phyloP scores from a whole-genome alignment of 2,329 filamentous ascomycete genomes.

The Exophiala calicioides region DNA sequence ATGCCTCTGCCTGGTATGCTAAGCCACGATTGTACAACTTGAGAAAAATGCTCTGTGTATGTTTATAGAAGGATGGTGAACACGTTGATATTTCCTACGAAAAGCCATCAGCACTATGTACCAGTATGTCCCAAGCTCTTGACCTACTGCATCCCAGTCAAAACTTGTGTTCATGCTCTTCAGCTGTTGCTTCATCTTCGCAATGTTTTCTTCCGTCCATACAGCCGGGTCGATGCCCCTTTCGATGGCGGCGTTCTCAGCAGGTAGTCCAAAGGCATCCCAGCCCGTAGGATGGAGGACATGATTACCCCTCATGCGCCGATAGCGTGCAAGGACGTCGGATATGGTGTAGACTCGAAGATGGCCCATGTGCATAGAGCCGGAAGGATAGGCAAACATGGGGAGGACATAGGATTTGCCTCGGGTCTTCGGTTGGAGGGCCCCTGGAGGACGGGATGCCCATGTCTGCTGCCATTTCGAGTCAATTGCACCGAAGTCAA shows the following conservation, averaged over 20 bases:
- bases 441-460: conserved; percentile 30
- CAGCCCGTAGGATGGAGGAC: conserved; percentile 91
- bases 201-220: conserved; percentile 81
- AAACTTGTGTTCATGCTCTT: conserved; percentile 76
- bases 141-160: conserved; percentile 76
- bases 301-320: conserved; percentile 69
- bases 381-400: conserved; percentile 94
- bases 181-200: conserved; percentile 80
- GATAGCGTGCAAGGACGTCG: conserved; percentile 77
- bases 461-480: conserved; percentile 58
- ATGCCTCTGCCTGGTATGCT: conserved; percentile 78
- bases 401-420: conserved; percentile 70
- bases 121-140: conserved; percentile 23
- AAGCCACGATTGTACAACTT: conserved; percentile 72
- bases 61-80: conserved; percentile 82
- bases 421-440: conserved; percentile 13
- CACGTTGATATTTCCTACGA: conserved; percentile 78
- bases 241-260: conserved; percentile 88
- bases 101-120: conserved; percentile 33
- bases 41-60: conserved; percentile 83
- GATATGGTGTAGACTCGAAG: conserved; percentile 88
- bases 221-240: conserved; percentile 71
- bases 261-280: conserved; percentile 89
- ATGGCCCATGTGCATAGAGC: conserved; percentile 82
- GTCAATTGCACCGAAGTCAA: conserved; percentile 51